phyloP scores from a whole-genome alignment of 2,329 filamentous ascomycete species.

The Myrmaecium sp. region DNA sequence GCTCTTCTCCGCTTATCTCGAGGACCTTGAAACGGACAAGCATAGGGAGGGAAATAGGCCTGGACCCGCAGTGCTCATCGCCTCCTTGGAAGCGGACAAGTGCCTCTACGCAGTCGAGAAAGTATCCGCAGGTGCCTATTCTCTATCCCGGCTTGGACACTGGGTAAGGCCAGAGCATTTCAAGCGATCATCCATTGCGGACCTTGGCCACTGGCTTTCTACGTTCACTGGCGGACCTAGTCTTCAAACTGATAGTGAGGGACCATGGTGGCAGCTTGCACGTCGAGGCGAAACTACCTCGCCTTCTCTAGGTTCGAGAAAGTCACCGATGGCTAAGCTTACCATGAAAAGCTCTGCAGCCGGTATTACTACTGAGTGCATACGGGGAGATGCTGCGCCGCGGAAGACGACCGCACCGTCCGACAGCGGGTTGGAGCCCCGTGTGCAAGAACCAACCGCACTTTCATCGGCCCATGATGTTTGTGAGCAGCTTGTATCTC shows the following conservation, averaged over 20 bases:
- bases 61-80: slow-evolving; percentile 16
- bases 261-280: slow-evolving; percentile 1
- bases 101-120: slow-evolving; percentile 67
- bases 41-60: slow-evolving; percentile 3
- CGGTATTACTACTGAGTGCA: slow-evolving; percentile 3
- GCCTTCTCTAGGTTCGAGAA: too few species aligned
- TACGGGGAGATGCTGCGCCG: not conserved
- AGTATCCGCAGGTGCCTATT: slow-evolving; percentile 43
- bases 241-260: too few species aligned
- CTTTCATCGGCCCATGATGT: slow-evolving; percentile 18
- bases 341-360: slow-evolving; percentile 4
- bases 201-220: too few species aligned
- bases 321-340: slow-evolving; percentile 1
- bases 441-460: not conserved
- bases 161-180: slow-evolving; percentile 50
- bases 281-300: slow-evolving; percentile 2
- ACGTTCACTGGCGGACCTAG: too few species aligned
- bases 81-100: slow-evolving; percentile 33
- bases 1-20: slow-evolving; percentile 18
- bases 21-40: slow-evolving; percentile 13
- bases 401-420: not conserved
- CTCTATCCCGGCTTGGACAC: slow-evolving; percentile 47
- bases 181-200: too few species aligned
- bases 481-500: slow-evolving; percentile 33
- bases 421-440: too few species aligned